Evolutionary conservation across 1,284 basidiomycete genomes (phyloP).

Genomic region (Coriolopsis trogii): DNA sequence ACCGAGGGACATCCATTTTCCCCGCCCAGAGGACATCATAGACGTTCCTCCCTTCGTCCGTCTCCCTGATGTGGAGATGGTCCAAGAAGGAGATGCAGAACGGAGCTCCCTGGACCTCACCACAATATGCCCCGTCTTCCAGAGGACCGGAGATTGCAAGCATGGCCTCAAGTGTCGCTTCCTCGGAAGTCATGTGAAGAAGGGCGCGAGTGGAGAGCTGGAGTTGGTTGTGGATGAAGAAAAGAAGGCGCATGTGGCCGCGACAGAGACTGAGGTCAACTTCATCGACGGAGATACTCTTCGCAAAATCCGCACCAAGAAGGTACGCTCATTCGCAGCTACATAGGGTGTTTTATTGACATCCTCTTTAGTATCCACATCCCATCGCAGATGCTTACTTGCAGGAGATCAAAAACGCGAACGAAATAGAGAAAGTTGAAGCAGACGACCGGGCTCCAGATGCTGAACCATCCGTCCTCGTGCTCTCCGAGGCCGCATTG

Average conservation of each 20-base stretch:
- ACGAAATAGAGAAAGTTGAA: slow-evolving; percentile 35
- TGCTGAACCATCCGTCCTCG: too few relatives aligned
- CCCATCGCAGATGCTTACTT: slow-evolving; percentile 75
- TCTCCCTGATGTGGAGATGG: slow-evolving; percentile 28
- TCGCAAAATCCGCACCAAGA: slow-evolving; percentile 64
- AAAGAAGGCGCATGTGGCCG: slow-evolving; percentile 52
- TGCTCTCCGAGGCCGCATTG: too few relatives aligned
- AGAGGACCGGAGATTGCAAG: slow-evolving; percentile 79
- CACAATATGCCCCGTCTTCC: slow-evolving; percentile 74
- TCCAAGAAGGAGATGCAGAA: slow-evolving; percentile 37
- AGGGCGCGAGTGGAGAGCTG: slow-evolving; percentile 45
- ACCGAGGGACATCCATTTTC: slow-evolving; percentile 71
- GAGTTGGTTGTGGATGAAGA: slow-evolving; percentile 56
- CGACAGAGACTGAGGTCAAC: slow-evolving; percentile 75
- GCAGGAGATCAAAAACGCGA: slow-evolving; percentile 53
- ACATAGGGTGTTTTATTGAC: slow-evolving; percentile 2
- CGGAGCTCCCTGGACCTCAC: slow-evolving; percentile 45
- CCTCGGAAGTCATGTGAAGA: slow-evolving; percentile 73
- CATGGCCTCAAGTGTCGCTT: slow-evolving; percentile 92
- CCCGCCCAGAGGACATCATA: slow-evolving; percentile 44
- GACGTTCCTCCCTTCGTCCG: slow-evolving; percentile 55
- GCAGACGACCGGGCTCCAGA: slow-evolving; percentile 5
- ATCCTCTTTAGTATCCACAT: slow-evolving; percentile 56
- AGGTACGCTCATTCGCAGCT: slow-evolving; percentile 46
- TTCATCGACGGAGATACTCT: slow-evolving; percentile 61